Percentiles rank a stretch among this genome's conserved stretches.
Conservation (phyloP, 441 rosid species). For the Pelargonium fulgidum region DNA sequence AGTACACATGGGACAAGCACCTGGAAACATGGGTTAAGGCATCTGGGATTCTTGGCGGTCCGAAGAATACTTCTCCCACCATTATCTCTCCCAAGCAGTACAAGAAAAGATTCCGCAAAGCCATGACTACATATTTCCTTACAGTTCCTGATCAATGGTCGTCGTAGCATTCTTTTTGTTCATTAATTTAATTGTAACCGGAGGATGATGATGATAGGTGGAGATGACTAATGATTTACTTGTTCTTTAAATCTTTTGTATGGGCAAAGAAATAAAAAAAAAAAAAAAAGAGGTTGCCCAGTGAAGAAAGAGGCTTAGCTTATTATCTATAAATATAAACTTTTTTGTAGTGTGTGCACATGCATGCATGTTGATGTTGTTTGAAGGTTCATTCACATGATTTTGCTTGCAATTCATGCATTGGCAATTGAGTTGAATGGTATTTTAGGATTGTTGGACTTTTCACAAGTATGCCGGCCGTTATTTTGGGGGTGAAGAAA, state of each 20-base stretch:
- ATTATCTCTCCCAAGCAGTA: conserved; percentile 91
- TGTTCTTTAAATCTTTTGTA: not conserved
- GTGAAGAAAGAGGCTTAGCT: too few relatives aligned
- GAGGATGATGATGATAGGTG: too few relatives aligned
- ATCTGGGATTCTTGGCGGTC: conserved; percentile 89
- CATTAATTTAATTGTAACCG: not conserved
- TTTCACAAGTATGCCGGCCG: too few relatives aligned
- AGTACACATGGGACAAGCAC: conserved; percentile 98
- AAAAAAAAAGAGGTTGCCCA: not conserved
- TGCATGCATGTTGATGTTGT: too few relatives aligned
- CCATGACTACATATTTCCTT: conserved; percentile 85
- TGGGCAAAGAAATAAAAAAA: not conserved
- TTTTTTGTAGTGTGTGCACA: not conserved
- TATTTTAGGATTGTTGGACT: too few relatives aligned
- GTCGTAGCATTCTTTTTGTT: conserved; percentile 23
- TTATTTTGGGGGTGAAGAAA: too few relatives aligned
- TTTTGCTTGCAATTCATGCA: too few relatives aligned
- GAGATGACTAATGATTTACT: not conserved
- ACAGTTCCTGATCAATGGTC: conserved; percentile 98
- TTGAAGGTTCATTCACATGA: not conserved
- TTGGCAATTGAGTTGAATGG: too few relatives aligned
- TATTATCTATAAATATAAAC: too few relatives aligned
- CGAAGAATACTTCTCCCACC: conserved; percentile 68
- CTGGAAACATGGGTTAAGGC: conserved; percentile 91
- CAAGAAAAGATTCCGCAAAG: conserved; percentile 93